Conservation (phyloP, 768 basidiomycete species). For the Xanthoconium stramineum region DNA sequence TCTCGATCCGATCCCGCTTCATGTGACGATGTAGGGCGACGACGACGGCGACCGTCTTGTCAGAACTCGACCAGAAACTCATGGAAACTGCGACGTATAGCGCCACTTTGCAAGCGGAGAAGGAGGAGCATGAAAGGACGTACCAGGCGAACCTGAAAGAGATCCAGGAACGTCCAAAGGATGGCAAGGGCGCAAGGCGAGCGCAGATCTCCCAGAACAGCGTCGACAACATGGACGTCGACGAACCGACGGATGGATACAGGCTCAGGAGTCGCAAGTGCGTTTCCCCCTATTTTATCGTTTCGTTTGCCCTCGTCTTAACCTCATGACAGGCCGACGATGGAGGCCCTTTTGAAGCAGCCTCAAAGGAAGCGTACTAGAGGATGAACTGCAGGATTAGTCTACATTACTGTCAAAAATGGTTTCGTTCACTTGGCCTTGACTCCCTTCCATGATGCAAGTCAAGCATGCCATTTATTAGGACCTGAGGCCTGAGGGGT, state of each 20-base stretch:
- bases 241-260: conserved; percentile 49
- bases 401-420: not conserved
- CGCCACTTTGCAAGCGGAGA: conserved; percentile 38
- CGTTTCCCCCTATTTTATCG: conserved; percentile 22
- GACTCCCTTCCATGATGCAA: no score
- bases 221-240: conserved; percentile 60
- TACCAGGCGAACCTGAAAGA: conserved; percentile 58
- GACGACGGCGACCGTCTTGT: conserved; percentile 67
- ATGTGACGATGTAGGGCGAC: conserved; percentile 48
- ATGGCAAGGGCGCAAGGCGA: conserved; percentile 41
- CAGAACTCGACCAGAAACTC: conserved; percentile 71
- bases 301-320: not conserved
- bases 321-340: conserved; percentile 25
- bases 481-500: no score
- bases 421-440: not conserved
- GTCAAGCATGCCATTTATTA: no score
- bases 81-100: conserved; percentile 46
- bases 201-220: conserved; percentile 14
- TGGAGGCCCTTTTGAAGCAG: conserved; percentile 44
- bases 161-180: conserved; percentile 61
- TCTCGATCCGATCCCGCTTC: not conserved
- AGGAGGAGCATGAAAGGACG: conserved; percentile 52
- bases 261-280: conserved; percentile 61
- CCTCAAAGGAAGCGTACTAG: conserved; percentile 58
- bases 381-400: conserved; percentile 28